Conservation (phyloP, 768 basidiomycete genomes). For the Clitopilus hobsonii region DNA sequence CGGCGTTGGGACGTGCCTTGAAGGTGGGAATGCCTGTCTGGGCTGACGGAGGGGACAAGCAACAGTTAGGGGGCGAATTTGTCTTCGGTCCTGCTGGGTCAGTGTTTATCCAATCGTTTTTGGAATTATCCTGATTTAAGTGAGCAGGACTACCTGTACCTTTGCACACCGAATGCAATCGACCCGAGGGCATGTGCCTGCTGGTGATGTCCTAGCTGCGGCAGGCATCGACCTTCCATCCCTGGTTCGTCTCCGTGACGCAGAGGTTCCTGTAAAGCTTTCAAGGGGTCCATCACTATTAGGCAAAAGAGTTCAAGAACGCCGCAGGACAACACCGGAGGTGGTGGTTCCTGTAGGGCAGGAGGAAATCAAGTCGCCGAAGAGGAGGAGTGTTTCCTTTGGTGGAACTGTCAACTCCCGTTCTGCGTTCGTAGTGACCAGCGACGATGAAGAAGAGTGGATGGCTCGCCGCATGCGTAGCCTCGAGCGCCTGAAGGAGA, state of each 20-base stretch:
- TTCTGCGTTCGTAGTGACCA: constrained; percentile 6
- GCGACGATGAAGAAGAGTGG: constrained; percentile 24
- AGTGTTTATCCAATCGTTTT: constrained; percentile 10
- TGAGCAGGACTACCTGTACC: constrained; percentile 50
- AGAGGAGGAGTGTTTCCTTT: background rate
- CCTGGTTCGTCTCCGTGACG: background rate
- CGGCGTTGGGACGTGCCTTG: constrained; percentile 67
- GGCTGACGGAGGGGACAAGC: constrained; percentile 72
- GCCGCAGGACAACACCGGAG: background rate
- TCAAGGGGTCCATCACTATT: background rate
- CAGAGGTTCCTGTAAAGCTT: background rate
- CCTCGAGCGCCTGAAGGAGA: constrained; percentile 22
- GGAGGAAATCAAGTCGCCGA: background rate
- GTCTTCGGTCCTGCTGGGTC: constrained; percentile 44
- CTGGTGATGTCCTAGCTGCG: constrained; percentile 60
- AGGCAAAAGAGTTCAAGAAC: background rate
- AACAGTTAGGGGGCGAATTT: constrained; percentile 90
- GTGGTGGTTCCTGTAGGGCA: background rate
- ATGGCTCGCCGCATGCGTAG: constrained; percentile 25
- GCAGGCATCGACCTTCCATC: constrained; percentile 32
- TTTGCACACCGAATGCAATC: constrained; percentile 86
- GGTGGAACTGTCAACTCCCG: background rate
- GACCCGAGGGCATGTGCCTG: constrained; percentile 69
- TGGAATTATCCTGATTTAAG: constrained; percentile 3
- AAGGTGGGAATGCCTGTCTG: constrained; percentile 77